Evolutionary conservation across 1,139 yeast genomes (phyloP), one percentile per base, ranked within the genome.

Genomic region (Saccharomycopsis hybrid): DNA sequence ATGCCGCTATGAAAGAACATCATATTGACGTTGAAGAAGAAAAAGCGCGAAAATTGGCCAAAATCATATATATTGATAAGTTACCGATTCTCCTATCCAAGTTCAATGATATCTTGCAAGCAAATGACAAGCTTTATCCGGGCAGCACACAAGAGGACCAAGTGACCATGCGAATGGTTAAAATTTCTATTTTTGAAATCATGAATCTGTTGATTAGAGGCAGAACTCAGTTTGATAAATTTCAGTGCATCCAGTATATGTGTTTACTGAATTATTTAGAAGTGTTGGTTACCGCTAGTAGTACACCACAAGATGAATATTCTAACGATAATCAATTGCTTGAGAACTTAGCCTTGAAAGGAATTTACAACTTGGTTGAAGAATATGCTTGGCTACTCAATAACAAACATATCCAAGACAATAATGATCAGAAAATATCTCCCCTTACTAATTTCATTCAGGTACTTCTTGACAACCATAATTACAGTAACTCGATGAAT

Each of bases 201-300:
- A 29, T 36, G 13, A 18, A 37, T 13, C 18, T 31, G 7, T n/a
- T 44, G 5, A 31, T 44, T 13, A 39, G 37, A 13, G 37, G 29
- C n/a, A 43, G 42, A 9, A 36, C 47, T 5, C 47, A 25, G 7
- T 44, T 44, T 38, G 47, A 44, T 29, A 44, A 44, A 27, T 30
- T 44, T 13, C 47, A 44, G 24, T 36, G 40, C 4, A 30, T 44
- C 41, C 41, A 37, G 13, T 44, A 44, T 28, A 11, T 7, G 7
- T 40, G 43, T 24, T 40, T 40, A 11, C 43, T 36, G 7, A 35
- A 33, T 33, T 28, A 33, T 4, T 31, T 43, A 13, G 24, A 43
- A 9, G 13, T n/a, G 5, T 43, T 43, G 18, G 30, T 40, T 24
- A 40, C 28, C 13, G 18, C 31, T 4, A 7, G 28, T n/a, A 29